Evolutionary conservation across 2,329 filamentous ascomycete genomes (phyloP), one percentile per base, ranked within the genome.

Genomic region (Diaporthe aspalathi): DNA sequence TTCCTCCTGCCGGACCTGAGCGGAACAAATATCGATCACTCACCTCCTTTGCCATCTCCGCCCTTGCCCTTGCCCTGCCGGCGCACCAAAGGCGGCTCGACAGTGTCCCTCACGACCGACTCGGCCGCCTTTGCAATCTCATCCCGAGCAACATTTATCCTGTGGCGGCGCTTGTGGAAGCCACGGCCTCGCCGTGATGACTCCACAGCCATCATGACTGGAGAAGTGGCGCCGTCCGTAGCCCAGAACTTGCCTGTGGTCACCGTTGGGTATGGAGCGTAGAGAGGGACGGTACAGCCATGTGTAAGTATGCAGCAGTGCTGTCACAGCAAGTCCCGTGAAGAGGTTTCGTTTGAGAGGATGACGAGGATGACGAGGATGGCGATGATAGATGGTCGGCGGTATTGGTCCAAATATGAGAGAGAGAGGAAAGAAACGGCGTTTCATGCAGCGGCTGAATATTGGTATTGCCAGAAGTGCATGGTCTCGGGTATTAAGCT

Each of bases 101-200:
- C 27, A 6, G 11, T 49, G 5, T 63, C 43, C 20, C 22, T 63
- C 27, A 63, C 60, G 27, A 49, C 60, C 20, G 17, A 6, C 50
- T 20, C 32, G 8, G 52, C 63, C 12, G 24, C 38, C 38, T 24
- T n/a, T 20, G n/a, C 49, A 5, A 38, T 8, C 16, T 67, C 66
- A 6, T 27, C 52, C 52, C 53, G 35, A 5, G 52, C 66, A 47
- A 14, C 47, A 24, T 45, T 45, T 14, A 32, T 29, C 53, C 67
- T 69, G 54, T 50, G 53, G 43, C 67, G 53, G 22, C 67, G 54
- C 35, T 69, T 69, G 54, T 69, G 67, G 29, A 62, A 27, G 27
- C 67, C 67, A 29, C 53, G 67, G 3, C 60, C 60, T 63, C 43
- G 43, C 43, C 60, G 40, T 38, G 24, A 22, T 49, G 60, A 49